Conservation (phyloP, 345 rosid species). For the Gossypium australe region DNA sequence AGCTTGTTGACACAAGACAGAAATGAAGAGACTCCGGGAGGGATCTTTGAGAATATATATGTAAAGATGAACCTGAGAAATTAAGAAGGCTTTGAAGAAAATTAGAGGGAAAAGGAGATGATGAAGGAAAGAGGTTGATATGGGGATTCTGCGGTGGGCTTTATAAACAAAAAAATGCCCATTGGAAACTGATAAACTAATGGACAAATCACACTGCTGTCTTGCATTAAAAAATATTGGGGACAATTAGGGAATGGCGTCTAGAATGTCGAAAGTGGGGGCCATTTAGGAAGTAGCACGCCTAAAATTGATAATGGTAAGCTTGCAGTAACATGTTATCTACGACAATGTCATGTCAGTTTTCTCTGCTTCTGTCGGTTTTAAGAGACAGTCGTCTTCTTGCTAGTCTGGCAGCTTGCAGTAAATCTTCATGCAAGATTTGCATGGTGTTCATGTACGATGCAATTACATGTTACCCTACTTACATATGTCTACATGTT, state of each 20-base stretch:
- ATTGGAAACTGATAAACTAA: slow-evolving; percentile 3
- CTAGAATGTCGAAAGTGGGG: too few relatives aligned
- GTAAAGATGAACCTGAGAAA: too few relatives aligned
- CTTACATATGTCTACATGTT: neutral
- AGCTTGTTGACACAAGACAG: too few relatives aligned
- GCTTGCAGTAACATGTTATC: too few relatives aligned
- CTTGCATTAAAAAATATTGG: neutral
- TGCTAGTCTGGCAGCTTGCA: neutral
- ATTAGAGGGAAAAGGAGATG: slow-evolving; percentile 1
- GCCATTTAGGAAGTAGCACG: too few relatives aligned
- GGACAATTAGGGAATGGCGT: neutral
- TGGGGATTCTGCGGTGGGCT: slow-evolving; percentile 17
- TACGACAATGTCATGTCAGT: neutral
- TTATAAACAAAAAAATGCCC: slow-evolving; percentile 19
- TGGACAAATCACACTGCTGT: neutral
- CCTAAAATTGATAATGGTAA: too few relatives aligned
- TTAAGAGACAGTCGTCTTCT: neutral
- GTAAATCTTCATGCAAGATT: neutral
- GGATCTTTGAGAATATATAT: too few relatives aligned
- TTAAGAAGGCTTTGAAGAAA: too few relatives aligned
- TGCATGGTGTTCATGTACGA: neutral
- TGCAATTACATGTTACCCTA: neutral
- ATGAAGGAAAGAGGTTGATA: slow-evolving; percentile 20
- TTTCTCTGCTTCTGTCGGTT: neutral
- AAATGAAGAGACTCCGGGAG: too few relatives aligned